Evolutionary conservation across 169 alveolate species (phyloP).

Genomic region (Babesia sp.): DNA sequence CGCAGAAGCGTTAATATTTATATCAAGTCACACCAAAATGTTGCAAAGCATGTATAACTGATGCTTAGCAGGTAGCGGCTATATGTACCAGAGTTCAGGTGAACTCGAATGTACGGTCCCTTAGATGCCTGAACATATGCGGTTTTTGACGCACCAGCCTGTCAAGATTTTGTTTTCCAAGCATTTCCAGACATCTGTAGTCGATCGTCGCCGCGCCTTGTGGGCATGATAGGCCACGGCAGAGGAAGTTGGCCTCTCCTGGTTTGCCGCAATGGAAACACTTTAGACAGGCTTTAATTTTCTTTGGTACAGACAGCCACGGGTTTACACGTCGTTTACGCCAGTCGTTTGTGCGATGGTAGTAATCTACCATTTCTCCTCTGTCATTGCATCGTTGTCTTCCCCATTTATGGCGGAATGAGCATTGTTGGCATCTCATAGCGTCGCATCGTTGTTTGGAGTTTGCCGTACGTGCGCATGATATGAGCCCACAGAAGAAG

Average conservation of each 20-base stretch:
- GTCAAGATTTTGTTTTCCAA: slow-evolving; percentile 34
- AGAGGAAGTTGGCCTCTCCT: slow-evolving; percentile 60
- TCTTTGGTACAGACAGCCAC: slow-evolving; percentile 38
- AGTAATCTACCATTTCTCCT: slow-evolving; percentile 34
- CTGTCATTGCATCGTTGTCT: slow-evolving; percentile 42
- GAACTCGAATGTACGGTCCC: slow-evolving; percentile 37
- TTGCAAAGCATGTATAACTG: no score
- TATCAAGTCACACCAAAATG: no score
- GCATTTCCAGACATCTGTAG: slow-evolving; percentile 50
- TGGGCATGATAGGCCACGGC: slow-evolving; percentile 58
- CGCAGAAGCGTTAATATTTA: no score
- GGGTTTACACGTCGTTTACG: slow-evolving; percentile 32
- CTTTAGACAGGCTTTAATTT: neutral
- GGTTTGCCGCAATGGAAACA: slow-evolving; percentile 59
- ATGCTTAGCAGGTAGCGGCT: no score
- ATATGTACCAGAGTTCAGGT: no score
- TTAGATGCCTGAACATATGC: slow-evolving; percentile 48
- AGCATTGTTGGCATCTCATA: slow-evolving; percentile 42
- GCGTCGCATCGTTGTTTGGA: slow-evolving; percentile 28
- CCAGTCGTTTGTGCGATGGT: slow-evolving; percentile 53
- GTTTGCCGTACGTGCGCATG: slow-evolving; percentile 41
- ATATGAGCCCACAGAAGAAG: slow-evolving; percentile 54
- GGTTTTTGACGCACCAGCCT: slow-evolving; percentile 29
- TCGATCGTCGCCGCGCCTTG: slow-evolving; percentile 36
- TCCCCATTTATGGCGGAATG: slow-evolving; percentile 53